A percentile compares a stretch with the other conserved stretches of the same genome.
Conservation (phyloP, 345 rosid species). For the Populus deltoides region DNA sequence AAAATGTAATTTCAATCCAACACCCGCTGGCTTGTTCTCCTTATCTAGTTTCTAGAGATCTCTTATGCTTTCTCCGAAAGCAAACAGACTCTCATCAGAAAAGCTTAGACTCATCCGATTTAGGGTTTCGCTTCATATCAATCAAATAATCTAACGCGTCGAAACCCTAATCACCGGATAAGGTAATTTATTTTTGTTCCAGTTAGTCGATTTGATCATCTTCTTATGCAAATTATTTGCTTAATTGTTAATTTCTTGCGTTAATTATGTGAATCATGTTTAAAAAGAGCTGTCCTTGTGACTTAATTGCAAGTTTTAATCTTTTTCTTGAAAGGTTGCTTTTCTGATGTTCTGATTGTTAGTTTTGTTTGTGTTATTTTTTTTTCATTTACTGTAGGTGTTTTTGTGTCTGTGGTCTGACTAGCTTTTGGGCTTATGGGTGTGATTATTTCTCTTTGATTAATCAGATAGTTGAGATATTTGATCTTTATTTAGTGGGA, state of each 20-base stretch:
- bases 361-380: too few relatives aligned
- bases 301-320: background rate
- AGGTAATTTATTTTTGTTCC: constrained; percentile 19
- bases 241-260: background rate
- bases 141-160: background rate
- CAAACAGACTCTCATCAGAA: background rate
- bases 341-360: background rate
- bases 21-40: background rate
- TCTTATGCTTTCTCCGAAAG: background rate
- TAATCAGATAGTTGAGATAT: background rate
- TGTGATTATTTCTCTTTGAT: background rate
- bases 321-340: background rate
- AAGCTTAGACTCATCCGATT: constrained; percentile 25
- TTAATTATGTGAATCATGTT: background rate
- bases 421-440: background rate
- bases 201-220: background rate
- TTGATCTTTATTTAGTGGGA: background rate
- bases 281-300: background rate
- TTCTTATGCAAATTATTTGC: background rate
- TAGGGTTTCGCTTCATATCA: constrained; percentile 17
- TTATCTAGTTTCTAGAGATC: too few relatives aligned
- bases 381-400: background rate
- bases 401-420: background rate
- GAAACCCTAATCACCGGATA: constrained; percentile 37
- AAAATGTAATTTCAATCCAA: background rate